Base-by-base conservation (phyloP, 2,329 filamentous ascomycete species). In the Fusarium heterosporum region DNA sequence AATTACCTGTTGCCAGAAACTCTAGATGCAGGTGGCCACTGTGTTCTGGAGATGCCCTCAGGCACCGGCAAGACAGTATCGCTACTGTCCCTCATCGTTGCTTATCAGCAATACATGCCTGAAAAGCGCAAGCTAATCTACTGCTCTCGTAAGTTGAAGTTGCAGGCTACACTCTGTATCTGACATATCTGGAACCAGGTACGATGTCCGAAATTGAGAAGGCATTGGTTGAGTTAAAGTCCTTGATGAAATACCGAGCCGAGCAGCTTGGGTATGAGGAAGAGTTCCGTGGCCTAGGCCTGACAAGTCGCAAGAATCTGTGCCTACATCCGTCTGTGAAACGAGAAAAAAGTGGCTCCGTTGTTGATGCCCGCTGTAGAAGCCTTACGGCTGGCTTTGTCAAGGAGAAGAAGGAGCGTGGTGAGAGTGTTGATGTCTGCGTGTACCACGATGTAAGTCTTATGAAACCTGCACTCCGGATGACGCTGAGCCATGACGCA, bases 121-220 rank as follows among this genome's bases (percentile, higher is more conserved):
- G 93, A 97, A 76, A 93, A 96, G 73, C 87, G 96, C 55, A 99
- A 99, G 80, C 88, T 99, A 50, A 97, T 99, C 55, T 99, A 99
- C 80, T 99, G 96, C 83, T 99, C 96, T 66, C 93, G 96, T 89
- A 55, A 30, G 71, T 48, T 10, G 7, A 12, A 25, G 25, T 26
- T 13, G 68, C 70, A 26, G 8, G 6, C 26, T n/a, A 16, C 32
- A 36, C n/a, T 7, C 16, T 39, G 30, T 32, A 28, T 11, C 62
- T 71, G 39, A 70, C 41, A 41, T 17, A 12, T 11, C 14, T 19
- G 30, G 30, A 25, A 29, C 16, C 22, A 89, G 87, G 87, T 82
- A 99, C 96, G 56, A 99, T 99, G 94, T 99, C 96, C 36, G 96
- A 99, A 81, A 99, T 99, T 74, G 96, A 99, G 77, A 99, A 99